Evolutionary conservation across 306 rosid species (phyloP), one percentile per base, ranked within the genome.

Genomic region (Cucurbita maxima): DNA sequence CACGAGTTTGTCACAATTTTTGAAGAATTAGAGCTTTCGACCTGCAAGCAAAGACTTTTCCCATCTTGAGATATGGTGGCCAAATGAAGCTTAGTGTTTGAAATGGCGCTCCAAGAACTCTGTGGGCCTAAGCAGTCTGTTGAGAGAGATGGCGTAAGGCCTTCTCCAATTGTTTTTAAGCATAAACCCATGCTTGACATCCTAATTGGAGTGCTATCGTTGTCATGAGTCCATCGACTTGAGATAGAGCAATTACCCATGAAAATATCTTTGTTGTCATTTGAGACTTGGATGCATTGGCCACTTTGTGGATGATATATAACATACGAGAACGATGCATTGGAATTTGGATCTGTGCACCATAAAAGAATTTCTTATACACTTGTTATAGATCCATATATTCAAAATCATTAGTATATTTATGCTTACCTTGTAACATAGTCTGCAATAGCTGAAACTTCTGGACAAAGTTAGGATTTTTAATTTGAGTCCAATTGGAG

Each of bases 271-370:
- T 76, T 84, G 16, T 43, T 51, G 14, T 44, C 15, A 44, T 7
- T 59, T 3, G 66, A 34, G 75, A 58, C 83, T 43, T 78, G 79
- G 36, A 48, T 72, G 38, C 88, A 84, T n/a, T 75, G 34, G 2
- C 66, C 11, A 87, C 86, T 10, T 76, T 86, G 67, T 59, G 66
- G 66, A 59, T 59, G 87, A 64, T 77, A 83, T 53, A 86, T 18
- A 22, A 79, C 75, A 8, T 79, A 50, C 1, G 86, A 61, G 51
- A 75, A 75, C 4, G 76, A 72, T 15, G 36, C 13, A 37, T 75
- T 79, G 25, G 86, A 86, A n/a, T 20, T 75, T 73, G 87, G 87
- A 75, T 83, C 86, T 81, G 84, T 76, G 60, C 10, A n/a, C 3
- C 48, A 37, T 38, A 3, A 38, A 60, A 61, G n/a, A 20, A 58